These are phyloP conservation scores for Pittosporum tobira DNA, from an alignment of 129 eudicot genomes.

Conservation along the genomic window DNA sequence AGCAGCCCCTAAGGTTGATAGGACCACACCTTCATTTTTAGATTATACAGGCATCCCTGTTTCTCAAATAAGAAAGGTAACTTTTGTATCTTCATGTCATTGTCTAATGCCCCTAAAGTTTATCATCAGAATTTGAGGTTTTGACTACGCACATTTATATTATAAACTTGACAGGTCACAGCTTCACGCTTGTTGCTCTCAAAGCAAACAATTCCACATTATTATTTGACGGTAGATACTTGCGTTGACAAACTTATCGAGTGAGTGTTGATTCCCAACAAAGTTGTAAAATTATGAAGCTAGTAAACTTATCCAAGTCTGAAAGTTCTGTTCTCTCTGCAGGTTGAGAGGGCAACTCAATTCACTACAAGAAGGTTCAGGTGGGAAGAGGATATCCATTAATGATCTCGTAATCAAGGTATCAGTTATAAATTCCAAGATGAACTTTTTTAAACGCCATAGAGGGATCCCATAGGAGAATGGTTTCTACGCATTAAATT, in stretches of 20 bases:
- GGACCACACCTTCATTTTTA: slow-evolving; percentile 32
- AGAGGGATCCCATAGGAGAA: too few relatives aligned
- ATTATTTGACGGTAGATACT: slow-evolving; percentile 90
- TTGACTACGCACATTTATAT: too few relatives aligned
- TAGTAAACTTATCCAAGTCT: slow-evolving; percentile 7
- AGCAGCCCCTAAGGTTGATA: slow-evolving; percentile 40
- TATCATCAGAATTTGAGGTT: too few relatives aligned
- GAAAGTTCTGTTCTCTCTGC: slow-evolving; percentile 9
- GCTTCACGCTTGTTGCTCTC: slow-evolving; percentile 83
- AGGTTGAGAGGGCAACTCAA: slow-evolving; percentile 76
- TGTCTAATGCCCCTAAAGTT: too few relatives aligned
- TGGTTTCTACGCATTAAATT: too few relatives aligned
- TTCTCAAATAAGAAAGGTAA: slow-evolving; percentile 91
- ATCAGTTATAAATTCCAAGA: neutral
- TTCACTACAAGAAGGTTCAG: slow-evolving; percentile 85
- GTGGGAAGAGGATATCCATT: slow-evolving; percentile 80
- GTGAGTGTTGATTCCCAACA: slow-evolving; percentile 38
- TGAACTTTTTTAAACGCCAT: too few relatives aligned
- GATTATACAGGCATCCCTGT: slow-evolving; percentile 76
- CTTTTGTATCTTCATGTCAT: slow-evolving; percentile 3
- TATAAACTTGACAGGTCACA: slow-evolving; percentile 56
- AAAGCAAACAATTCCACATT: slow-evolving; percentile 96
- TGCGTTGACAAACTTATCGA: slow-evolving; percentile 91
- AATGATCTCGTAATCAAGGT: slow-evolving; percentile 98
- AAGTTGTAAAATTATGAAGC: neutral